A percentile compares a stretch with the other conserved stretches of the same genome.
These are phyloP conservation scores for Friedmanniomyces simplex DNA, from an alignment of 495 filamentous ascomycete species.

Conservation along the genomic window DNA sequence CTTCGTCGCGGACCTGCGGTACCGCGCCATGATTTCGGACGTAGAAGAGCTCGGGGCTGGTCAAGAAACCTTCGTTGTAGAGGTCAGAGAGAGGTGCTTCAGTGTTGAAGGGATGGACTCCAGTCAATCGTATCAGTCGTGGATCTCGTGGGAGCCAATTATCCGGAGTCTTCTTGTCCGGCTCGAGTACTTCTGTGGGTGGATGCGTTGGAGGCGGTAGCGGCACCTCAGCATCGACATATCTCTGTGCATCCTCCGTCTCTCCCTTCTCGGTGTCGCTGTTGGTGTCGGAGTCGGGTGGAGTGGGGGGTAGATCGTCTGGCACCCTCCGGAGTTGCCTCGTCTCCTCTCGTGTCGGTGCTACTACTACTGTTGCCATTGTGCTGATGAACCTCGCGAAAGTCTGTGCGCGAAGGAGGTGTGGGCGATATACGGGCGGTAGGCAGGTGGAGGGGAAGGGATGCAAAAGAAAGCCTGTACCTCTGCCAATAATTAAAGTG, in stretches of 20 bases:
- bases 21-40: slow-evolving; percentile 93
- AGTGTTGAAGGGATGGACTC: slow-evolving; percentile 88
- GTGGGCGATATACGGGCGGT: too few species aligned
- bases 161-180: slow-evolving; percentile 79
- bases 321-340: slow-evolving; percentile 16
- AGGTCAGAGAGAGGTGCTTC: slow-evolving; percentile 75
- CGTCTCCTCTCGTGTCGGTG: slow-evolving; percentile 12
- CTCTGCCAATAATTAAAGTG: too few species aligned
- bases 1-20: slow-evolving; percentile 60
- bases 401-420: too few species aligned
- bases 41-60: slow-evolving; percentile 85
- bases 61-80: slow-evolving; percentile 80
- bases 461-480: too few species aligned
- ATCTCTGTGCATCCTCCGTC: not conserved
- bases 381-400: not conserved
- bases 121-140: slow-evolving; percentile 77
- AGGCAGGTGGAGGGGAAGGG: too few species aligned
- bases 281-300: slow-evolving; percentile 23
- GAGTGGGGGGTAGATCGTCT: slow-evolving; percentile 23
- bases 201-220: slow-evolving; percentile 59
- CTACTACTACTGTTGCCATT: not conserved
- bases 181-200: slow-evolving; percentile 53
- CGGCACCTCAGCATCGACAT: slow-evolving; percentile 39
- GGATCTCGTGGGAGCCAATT: slow-evolving; percentile 77
- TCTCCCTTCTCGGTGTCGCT: slow-evolving; percentile 4